A percentile compares a stretch with the other conserved stretches of the same genome.
Evolutionary conservation across 2,329 filamentous ascomycete genomes (phyloP).

Genomic region (Talaromyces marneffei): DNA sequence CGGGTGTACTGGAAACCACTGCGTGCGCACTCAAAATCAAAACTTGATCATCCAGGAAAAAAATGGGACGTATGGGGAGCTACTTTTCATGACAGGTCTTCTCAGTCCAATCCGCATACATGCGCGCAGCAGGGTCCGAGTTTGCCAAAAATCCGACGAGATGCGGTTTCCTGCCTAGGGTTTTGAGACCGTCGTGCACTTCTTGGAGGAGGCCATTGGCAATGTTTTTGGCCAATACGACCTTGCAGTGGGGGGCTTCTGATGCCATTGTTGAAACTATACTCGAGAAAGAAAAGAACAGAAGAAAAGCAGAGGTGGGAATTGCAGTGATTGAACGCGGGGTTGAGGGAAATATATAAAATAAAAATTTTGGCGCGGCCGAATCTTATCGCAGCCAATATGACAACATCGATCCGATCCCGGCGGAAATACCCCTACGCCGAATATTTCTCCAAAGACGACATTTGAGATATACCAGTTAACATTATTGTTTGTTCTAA

Average conservation of each 20-base stretch:
- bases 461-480: too few relatives aligned
- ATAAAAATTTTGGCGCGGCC: constrained; percentile 11
- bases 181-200: constrained; percentile 67
- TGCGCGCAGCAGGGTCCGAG: constrained; percentile 78
- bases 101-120: constrained; percentile 95
- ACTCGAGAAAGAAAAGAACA: not conserved
- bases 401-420: constrained; percentile 9
- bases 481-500: too few relatives aligned
- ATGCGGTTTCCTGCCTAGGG: constrained; percentile 66
- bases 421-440: not conserved
- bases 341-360: not conserved
- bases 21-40: constrained; percentile 41
- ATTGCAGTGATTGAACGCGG: constrained; percentile 1
- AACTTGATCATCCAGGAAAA: too few relatives aligned
- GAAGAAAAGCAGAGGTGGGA: too few relatives aligned
- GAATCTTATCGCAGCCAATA: constrained; percentile 4
- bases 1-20: constrained; percentile 89
- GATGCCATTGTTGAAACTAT: not conserved
- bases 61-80: not conserved
- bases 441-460: too few relatives aligned
- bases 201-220: constrained; percentile 75
- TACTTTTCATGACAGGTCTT: constrained; percentile 95
- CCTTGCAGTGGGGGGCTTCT: constrained; percentile 61
- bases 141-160: constrained; percentile 91
- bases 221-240: constrained; percentile 81